Conservation (phyloP, 352 stramenopile genomes). For the Globisporangium mamillatum region DNA sequence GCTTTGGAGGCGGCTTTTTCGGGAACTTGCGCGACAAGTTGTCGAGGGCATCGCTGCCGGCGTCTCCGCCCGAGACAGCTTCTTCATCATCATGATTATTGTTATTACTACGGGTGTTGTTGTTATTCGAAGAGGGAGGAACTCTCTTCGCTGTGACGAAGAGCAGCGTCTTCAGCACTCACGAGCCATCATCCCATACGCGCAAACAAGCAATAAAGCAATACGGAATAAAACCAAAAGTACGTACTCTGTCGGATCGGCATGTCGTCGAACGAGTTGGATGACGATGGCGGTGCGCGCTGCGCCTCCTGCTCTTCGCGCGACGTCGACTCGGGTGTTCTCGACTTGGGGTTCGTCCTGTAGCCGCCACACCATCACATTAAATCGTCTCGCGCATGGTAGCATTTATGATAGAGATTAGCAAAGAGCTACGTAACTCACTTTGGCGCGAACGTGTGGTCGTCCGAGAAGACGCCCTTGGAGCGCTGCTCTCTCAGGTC, state of each 20-base stretch:
- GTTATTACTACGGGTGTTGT: conserved; percentile 39
- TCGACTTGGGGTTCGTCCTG: conserved; percentile 46
- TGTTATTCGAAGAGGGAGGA: conserved; percentile 20
- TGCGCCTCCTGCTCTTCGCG: conserved; percentile 47
- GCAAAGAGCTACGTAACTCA: conserved; percentile 18
- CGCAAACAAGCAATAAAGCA: neutral
- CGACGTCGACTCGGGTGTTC: conserved; percentile 31
- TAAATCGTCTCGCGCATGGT: neutral
- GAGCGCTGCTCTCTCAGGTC: conserved; percentile 69
- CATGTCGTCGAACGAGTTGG: conserved; percentile 37
- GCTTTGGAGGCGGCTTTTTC: conserved; percentile 37
- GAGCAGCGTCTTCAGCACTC: conserved; percentile 20
- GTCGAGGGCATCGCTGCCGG: conserved; percentile 46
- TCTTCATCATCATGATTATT: conserved; percentile 44
- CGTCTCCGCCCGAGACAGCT: conserved; percentile 22
- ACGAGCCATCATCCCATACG: conserved; percentile 21
- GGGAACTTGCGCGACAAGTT: conserved; percentile 62
- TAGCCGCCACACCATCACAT: neutral
- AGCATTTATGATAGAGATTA: neutral
- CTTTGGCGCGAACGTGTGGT: conserved; percentile 81
- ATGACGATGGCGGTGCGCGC: conserved; percentile 7
- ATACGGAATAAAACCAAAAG: neutral
- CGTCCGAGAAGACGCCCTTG: conserved; percentile 64
- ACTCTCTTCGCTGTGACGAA: conserved; percentile 19
- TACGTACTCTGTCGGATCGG: conserved; percentile 44